Evolutionary conservation across 2,329 filamentous ascomycete species (phyloP).

Genomic region (Calonectria hongkongensis): DNA sequence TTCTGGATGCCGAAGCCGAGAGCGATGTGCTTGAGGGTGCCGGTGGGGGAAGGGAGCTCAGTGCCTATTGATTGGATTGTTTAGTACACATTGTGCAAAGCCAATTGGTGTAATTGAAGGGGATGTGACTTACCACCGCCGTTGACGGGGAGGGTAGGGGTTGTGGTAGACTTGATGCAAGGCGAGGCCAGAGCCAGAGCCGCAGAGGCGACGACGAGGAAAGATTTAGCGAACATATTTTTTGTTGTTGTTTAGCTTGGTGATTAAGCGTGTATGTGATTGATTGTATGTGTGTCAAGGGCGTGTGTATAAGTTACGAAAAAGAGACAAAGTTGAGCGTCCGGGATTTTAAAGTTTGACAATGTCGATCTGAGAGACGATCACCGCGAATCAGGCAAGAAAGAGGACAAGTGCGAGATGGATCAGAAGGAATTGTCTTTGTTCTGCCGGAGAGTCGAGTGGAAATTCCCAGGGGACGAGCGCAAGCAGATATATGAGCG

Average conservation of each 20-base stretch:
- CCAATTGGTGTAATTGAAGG: constrained; percentile 5
- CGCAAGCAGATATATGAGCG: constrained; percentile 29
- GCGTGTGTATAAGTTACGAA: constrained; percentile 32
- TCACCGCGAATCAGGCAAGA: constrained; percentile 41
- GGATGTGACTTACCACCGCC: constrained; percentile 59
- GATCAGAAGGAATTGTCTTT: neutral
- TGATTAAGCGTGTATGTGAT: constrained; percentile 29
- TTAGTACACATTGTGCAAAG: neutral
- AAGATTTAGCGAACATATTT: constrained; percentile 59
- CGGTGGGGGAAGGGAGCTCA: constrained; percentile 66
- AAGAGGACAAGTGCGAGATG: constrained; percentile 22
- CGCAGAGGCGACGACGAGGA: constrained; percentile 59
- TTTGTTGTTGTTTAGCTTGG: neutral
- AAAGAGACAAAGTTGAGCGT: constrained; percentile 26
- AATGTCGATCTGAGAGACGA: constrained; percentile 45
- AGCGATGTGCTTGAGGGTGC: constrained; percentile 71
- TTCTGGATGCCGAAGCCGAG: constrained; percentile 81
- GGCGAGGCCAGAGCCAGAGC: constrained; percentile 58
- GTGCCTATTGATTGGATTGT: constrained; percentile 55
- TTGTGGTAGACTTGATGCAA: constrained; percentile 42
- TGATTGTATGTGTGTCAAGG: constrained; percentile 13
- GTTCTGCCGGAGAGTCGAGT: neutral
- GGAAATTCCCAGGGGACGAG: constrained; percentile 11
- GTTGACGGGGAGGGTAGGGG: constrained; percentile 62
- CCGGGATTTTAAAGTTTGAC: constrained; percentile 20